Evolutionary conservation across 108 stramenopile genomes (phyloP).

Genomic region (Skeletonema marinoi): DNA sequence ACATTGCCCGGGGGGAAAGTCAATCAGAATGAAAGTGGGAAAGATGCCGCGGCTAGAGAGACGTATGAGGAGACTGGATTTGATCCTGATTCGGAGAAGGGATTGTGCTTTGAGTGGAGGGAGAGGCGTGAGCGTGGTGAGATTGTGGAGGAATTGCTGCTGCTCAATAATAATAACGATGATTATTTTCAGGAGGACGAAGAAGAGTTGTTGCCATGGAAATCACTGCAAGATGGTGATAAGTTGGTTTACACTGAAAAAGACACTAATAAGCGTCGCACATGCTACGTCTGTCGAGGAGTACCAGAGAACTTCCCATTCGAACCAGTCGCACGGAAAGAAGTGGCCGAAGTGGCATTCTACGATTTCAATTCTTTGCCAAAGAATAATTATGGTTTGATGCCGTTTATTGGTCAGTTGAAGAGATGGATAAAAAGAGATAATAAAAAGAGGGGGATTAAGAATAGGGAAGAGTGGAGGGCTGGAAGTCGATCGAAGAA

Average conservation of each 20-base stretch:
- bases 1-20: slow-evolving; percentile 89
- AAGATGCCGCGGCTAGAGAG: slow-evolving; percentile 79
- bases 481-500: slow-evolving; percentile 17
- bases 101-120: slow-evolving; percentile 41
- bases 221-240: slow-evolving; percentile 53
- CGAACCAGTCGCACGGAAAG: slow-evolving; percentile 84
- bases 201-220: slow-evolving; percentile 45
- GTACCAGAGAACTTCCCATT: slow-evolving; percentile 86
- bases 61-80: slow-evolving; percentile 94
- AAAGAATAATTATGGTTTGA: slow-evolving; percentile 72
- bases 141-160: slow-evolving; percentile 16
- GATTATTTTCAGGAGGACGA: not conserved
- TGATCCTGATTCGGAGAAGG: slow-evolving; percentile 64
- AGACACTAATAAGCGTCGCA: slow-evolving; percentile 71
- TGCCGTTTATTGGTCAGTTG: slow-evolving; percentile 70
- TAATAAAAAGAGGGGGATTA: slow-evolving; percentile 9
- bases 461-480: not conserved
- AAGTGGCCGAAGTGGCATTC: slow-evolving; percentile 73
- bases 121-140: slow-evolving; percentile 26
- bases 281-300: slow-evolving; percentile 74
- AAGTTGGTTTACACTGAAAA: slow-evolving; percentile 58
- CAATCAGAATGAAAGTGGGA: slow-evolving; percentile 80
- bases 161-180: no score
- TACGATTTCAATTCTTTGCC: slow-evolving; percentile 63
- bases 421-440: slow-evolving; percentile 67